Evolutionary conservation across 116 monocot genomes (phyloP), one percentile per base, ranked within the genome.

Genomic region (Trichopus zeylanicus): DNA sequence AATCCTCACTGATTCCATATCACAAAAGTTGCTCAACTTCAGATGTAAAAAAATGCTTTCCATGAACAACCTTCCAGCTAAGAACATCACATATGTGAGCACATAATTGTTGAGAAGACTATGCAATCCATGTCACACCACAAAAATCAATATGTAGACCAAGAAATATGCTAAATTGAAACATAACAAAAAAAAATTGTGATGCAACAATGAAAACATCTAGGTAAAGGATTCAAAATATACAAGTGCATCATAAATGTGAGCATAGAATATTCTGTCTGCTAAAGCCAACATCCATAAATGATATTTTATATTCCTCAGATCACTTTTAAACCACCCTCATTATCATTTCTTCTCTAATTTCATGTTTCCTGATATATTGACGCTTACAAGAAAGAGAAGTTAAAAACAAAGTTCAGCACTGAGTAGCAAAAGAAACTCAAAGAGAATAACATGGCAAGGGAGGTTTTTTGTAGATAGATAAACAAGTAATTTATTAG

Each of bases 121-220:
- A 85, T 85, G 85, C 85, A 85, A 84, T 85, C 74, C 78, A 73
- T 81, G 61, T 57, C 85, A 90, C 53, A 70, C 67, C 75, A 82
- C n/a, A 73, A 72, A 32, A 39, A 82, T 81, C 72, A 81, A 81
- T 72, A 77, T 52, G 61, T 51, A 42, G 61, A 31, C 6, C 28
- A 22, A 52, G 53, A 46, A 49, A 20, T 24, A 49, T 49, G 49
- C 0, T 49, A 20, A 24, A 22, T 6, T 42, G 2, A 42, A 49
- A 49, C 5, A 22, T 21, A 20, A 22, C 4, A 49, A 23, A 7
- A 49, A 21, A 49, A 49, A 49, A 49, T 9, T 20, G 10, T 25
- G 19, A 20, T 49, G 4, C 49, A 49, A 19, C 8, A 1, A 49
- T 7, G 23, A 22, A 49, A 9, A 16, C 16, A 49, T 7, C 23